A percentile compares a stretch with the other conserved stretches of the same genome.
phyloP scores from a whole-genome alignment of 768 basidiomycete species.

The Rickenella mellea region DNA sequence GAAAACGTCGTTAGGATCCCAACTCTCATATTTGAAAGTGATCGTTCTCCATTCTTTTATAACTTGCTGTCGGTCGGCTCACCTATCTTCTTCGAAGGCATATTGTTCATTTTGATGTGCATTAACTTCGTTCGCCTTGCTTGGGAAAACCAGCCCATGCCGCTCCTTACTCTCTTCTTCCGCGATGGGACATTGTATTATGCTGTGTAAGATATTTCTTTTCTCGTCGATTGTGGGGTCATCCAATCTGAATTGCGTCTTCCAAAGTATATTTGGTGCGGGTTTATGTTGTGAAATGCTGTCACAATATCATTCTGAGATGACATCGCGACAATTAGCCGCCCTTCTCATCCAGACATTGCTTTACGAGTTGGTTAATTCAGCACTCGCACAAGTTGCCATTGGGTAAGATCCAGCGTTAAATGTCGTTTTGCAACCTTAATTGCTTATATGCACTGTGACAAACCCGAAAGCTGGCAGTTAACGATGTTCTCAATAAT shows the following conservation, averaged over 20 bases:
- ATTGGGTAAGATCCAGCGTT: no score
- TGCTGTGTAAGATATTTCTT: neutral
- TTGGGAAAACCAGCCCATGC: neutral
- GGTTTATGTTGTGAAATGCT: no score
- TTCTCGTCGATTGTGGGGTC: no score
- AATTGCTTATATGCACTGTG: no score
- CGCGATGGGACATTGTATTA: neutral
- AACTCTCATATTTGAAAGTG: neutral
- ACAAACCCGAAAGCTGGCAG: neutral
- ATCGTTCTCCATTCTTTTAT: neutral
- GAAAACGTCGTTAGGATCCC: neutral
- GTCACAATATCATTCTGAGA: no score
- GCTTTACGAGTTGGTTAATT: neutral
- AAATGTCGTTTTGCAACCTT: no score
- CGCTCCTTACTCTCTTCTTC: neutral
- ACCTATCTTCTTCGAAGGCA: no score
- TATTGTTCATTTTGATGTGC: neutral
- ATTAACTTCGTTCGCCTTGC: neutral
- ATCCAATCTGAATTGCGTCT: no score
- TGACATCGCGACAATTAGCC: no score
- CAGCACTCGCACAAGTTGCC: neutral
- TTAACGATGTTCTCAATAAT: neutral
- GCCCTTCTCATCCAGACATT: neutral
- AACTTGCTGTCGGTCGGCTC: no score
- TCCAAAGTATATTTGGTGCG: no score